Evolutionary conservation across 192 early-diverging fungal genomes (phyloP).

Genomic region (Kappamyces sp.): DNA sequence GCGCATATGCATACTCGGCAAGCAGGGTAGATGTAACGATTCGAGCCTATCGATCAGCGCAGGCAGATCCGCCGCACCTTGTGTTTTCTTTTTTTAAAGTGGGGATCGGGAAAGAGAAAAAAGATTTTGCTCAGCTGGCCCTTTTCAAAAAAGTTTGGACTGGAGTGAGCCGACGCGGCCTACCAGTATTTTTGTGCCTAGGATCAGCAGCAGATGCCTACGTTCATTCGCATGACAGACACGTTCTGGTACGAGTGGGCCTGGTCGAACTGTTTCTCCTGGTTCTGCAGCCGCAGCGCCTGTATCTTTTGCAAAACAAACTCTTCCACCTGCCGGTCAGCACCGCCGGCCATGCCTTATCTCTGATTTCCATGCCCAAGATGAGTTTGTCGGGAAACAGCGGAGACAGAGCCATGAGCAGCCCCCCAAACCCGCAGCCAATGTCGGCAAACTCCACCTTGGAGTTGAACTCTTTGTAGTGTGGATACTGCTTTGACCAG

Average conservation of each 20-base stretch:
- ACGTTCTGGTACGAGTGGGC: constrained; percentile 89
- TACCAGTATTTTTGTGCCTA: too few relatives aligned
- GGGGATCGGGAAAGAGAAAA: constrained; percentile 98
- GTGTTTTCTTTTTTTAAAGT: constrained; percentile 98
- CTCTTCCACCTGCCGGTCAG: constrained; percentile 63
- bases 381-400: constrained; percentile 89
- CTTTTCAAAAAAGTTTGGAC: constrained; percentile 96
- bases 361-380: constrained; percentile 98
- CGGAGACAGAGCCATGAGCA: constrained; percentile 75
- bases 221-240: constrained; percentile 95
- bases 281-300: constrained; percentile 53
- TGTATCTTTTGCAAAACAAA: constrained; percentile 87
- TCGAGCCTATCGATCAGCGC: constrained; percentile 62
- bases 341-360: constrained; percentile 23
- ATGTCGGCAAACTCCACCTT: constrained; percentile 94
- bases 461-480: constrained; percentile 30
- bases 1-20: constrained; percentile 94
- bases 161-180: constrained; percentile 76
- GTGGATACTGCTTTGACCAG: constrained; percentile 86
- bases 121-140: constrained; percentile 94
- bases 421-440: constrained; percentile 96
- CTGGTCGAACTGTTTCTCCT: constrained; percentile 39
- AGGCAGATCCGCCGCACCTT: not conserved
- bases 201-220: too few relatives aligned
- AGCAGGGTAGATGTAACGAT: constrained; percentile 87